Conservation (phyloP, 1,139 yeast species). For the Pichia sp. region DNA sequence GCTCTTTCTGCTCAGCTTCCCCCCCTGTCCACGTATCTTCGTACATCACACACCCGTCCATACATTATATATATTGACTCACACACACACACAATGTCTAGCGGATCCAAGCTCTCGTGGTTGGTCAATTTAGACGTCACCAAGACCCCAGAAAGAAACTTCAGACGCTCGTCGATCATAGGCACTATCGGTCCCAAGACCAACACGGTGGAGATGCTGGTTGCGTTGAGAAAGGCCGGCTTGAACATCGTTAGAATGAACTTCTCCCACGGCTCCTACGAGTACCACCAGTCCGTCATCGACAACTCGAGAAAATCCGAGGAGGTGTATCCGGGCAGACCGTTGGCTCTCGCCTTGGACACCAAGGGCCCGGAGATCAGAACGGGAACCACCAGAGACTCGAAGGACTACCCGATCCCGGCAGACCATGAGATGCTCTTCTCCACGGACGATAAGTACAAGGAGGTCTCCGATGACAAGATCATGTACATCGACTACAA, state of each 20-base stretch:
- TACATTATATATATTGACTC: no score
- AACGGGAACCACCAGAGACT: slow-evolving; percentile 88
- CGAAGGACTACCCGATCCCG: slow-evolving; percentile 73
- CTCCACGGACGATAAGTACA: slow-evolving; percentile 83
- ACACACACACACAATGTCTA: slow-evolving; percentile 25
- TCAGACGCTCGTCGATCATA: slow-evolving; percentile 93
- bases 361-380: slow-evolving; percentile 99
- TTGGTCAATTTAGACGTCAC: slow-evolving; percentile 75
- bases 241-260: slow-evolving; percentile 97
- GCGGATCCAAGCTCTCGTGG: slow-evolving; percentile 61
- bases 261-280: slow-evolving; percentile 97
- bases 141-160: slow-evolving; percentile 75
- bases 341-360: slow-evolving; percentile 95
- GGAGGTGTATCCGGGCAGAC: slow-evolving; percentile 87
- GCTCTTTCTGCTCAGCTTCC: no score
- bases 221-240: slow-evolving; percentile 92
- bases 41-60: no score
- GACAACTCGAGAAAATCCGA: slow-evolving; percentile 96
- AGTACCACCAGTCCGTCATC: slow-evolving; percentile 92
- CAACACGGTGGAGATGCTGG: slow-evolving; percentile 80
- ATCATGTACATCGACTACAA: slow-evolving; percentile 89
- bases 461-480: slow-evolving; percentile 66
- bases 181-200: slow-evolving; percentile 99
- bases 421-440: slow-evolving; percentile 88
- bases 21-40: no score